Evolutionary conservation across 108 stramenopile genomes (phyloP).

Genomic region (Conticribra weissflogii): DNA sequence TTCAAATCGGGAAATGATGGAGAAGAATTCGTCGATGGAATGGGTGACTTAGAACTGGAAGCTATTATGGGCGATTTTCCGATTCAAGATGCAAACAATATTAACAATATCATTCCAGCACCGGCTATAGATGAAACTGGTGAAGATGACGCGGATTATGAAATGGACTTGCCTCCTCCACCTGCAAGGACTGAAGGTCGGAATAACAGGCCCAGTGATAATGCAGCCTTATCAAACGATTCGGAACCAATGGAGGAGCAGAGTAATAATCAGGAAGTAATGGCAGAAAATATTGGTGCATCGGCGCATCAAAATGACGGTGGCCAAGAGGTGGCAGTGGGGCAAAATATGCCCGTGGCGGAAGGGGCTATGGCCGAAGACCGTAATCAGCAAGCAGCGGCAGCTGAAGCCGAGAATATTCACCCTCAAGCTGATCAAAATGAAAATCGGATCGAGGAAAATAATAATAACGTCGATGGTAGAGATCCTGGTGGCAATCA

Average conservation of each 20-base stretch:
- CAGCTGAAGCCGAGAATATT: too few species aligned
- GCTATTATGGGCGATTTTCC: neutral
- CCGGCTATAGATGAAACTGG: neutral
- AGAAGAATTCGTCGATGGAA: conserved; percentile 9
- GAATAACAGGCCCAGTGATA: neutral
- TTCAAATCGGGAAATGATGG: conserved; percentile 10
- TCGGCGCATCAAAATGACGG: neutral
- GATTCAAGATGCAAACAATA: neutral
- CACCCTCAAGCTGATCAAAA: too few species aligned
- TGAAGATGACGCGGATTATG: conserved; percentile 8
- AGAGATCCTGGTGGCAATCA: neutral
- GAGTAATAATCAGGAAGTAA: neutral
- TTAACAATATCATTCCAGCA: too few species aligned
- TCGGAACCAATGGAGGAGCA: neutral
- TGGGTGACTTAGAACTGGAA: conserved; percentile 1
- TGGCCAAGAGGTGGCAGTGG: neutral
- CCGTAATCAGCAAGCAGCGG: too few species aligned
- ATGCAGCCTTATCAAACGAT: too few species aligned
- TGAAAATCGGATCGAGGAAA: neutral
- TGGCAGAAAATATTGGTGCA: too few species aligned
- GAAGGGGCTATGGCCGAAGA: too few species aligned
- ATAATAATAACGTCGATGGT: neutral
- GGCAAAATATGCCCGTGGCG: too few species aligned
- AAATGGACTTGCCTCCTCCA: neutral
- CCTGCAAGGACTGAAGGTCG: neutral